Evolutionary conservation across 257 asterid genomes (phyloP), one percentile per base, ranked within the genome.

Genomic region (Petunia secreta): DNA sequence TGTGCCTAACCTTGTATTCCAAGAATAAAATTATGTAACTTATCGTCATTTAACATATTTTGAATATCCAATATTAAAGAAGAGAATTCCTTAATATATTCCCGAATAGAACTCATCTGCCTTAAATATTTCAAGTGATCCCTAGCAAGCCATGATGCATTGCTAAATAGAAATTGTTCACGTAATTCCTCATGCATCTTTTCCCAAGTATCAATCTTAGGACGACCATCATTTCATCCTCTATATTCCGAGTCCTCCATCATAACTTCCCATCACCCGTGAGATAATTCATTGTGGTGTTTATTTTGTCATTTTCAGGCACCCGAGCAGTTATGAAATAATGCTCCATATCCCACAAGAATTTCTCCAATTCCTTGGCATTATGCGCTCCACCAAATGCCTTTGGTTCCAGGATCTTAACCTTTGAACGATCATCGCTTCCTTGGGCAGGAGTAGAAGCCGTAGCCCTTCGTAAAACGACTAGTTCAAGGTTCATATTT

Each of bases 41-140:
- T 75, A 2, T 81, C 77, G 8, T 81, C 16, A 9, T 81, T 38
- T 0, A 68, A 40, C 68, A 75, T 81, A 3, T 81, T 39, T 1
- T 34, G 7, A 0, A 75, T 65, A 10, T 75, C 69, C n/a, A 81
- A 6, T 59, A 81, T 40, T 43, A 81, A 10, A 0, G 60, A 63
- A 15, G 76, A 50, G 4, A 63, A 81, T 0, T 75, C 69, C 8
- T 75, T 75, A 1, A 75, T 62, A 14, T 81, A 81, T 0, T 65
- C 77, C 1, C 16, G 38, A 1, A 65, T 11, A 0, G 40, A 16
- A 4, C 68, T 48, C 0, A 1, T 46, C 1, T 62, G 60, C 8
- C 13, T 48, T 6, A 78, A 3, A 0, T 63, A 48, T 3, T 40
- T 53, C 65, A 79, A 16, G 3, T 10, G 1, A 5, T 52, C 55